A percentile compares a stretch with the other conserved stretches of the same genome.
phyloP scores from a whole-genome alignment of 1,139 yeast species.

The Lizanozyma gosingica region DNA sequence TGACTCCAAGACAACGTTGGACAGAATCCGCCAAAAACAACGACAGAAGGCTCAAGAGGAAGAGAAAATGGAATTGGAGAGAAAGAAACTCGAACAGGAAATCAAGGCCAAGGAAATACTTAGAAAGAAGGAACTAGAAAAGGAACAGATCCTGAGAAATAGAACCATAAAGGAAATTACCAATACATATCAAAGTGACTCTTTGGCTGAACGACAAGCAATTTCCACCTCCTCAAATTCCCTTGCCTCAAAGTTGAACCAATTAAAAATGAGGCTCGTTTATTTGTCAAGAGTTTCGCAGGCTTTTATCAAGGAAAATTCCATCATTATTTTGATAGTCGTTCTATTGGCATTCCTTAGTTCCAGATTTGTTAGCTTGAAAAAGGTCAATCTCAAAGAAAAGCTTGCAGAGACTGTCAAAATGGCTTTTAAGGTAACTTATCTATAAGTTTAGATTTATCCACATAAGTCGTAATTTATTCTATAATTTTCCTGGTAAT shows the following conservation, averaged over 20 bases:
- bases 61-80: conserved; percentile 6
- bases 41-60: conserved; percentile 6
- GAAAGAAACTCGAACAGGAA: conserved; percentile 6
- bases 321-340: conserved; percentile 10
- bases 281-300: conserved; percentile 8
- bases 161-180: conserved; percentile 6
- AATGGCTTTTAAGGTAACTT: conserved; percentile 20
- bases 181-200: not conserved
- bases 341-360: conserved; percentile 8
- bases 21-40: conserved; percentile 7
- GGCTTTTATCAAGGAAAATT: conserved; percentile 10
- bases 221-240: not conserved
- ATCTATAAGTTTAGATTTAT: too few relatives aligned
- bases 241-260: not conserved
- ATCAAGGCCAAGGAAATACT: conserved; percentile 9
- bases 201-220: not conserved
- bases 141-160: conserved; percentile 12
- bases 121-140: conserved; percentile 10
- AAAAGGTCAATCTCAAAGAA: conserved; percentile 11
- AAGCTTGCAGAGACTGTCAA: conserved; percentile 14
- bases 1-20: conserved; percentile 5
- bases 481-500: too few relatives aligned
- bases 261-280: conserved; percentile 2
- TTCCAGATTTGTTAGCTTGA: conserved; percentile 8
- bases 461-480: too few relatives aligned